These are phyloP conservation scores for Penicillium sp. DNA, from an alignment of 2,329 filamentous ascomycete species.

Conservation along the genomic window DNA sequence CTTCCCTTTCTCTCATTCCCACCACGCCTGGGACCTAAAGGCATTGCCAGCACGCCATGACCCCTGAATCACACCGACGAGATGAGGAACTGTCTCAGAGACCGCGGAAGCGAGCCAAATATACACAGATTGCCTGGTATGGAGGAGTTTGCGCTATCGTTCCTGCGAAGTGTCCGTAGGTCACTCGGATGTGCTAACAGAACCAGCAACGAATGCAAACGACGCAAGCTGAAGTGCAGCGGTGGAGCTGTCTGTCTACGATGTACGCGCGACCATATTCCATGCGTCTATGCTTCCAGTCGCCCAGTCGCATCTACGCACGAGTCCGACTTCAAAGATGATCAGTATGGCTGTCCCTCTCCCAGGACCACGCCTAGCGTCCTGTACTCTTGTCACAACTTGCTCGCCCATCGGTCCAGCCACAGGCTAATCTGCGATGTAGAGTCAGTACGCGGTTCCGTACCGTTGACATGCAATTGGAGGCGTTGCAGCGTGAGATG, in stretches of 20 bases:
- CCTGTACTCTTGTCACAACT: neutral
- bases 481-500: slow-evolving; percentile 31
- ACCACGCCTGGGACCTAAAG: too few species aligned
- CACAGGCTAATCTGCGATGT: neutral
- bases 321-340: slow-evolving; percentile 18
- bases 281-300: slow-evolving; percentile 65
- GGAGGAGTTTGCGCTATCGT: neutral
- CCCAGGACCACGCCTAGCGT: neutral
- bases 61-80: neutral
- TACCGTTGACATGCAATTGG: slow-evolving; percentile 29
- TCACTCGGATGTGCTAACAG: neutral
- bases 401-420: neutral
- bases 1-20: too few species aligned
- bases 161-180: neutral
- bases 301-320: slow-evolving; percentile 40
- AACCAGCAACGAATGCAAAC: slow-evolving; percentile 68
- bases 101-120: slow-evolving; percentile 34
- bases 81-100: slow-evolving; percentile 4
- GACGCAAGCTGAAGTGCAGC: slow-evolving; percentile 74
- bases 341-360: slow-evolving; percentile 14
- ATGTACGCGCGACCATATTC: slow-evolving; percentile 59
- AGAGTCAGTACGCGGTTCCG: slow-evolving; percentile 23
- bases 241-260: slow-evolving; percentile 66
- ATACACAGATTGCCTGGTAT: slow-evolving; percentile 38
- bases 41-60: slow-evolving; percentile 11